phyloP scores from a whole-genome alignment of 495 filamentous ascomycete genomes.

The Tuber magnatum region DNA sequence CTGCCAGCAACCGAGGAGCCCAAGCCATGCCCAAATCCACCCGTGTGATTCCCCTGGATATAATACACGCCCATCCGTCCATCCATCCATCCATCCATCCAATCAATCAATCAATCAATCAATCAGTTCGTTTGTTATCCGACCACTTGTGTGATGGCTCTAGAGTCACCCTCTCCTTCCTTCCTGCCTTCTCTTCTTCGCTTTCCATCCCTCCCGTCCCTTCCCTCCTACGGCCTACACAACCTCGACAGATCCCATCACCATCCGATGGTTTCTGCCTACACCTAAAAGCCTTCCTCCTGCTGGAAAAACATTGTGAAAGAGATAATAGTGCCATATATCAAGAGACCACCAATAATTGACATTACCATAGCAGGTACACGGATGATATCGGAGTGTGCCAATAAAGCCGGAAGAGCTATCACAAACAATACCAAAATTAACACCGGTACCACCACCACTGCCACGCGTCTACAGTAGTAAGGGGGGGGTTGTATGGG shows the following conservation, averaged over 20 bases:
- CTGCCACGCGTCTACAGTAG: not conserved
- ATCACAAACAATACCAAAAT: slow-evolving; percentile 5
- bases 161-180: not conserved
- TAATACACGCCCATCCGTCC: not conserved
- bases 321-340: slow-evolving; percentile 95
- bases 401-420: slow-evolving; percentile 89
- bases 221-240: not conserved
- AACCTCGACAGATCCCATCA: not conserved
- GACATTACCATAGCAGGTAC: slow-evolving; percentile 92
- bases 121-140: no score
- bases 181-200: not conserved
- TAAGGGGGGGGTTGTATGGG: not conserved
- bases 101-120: no score
- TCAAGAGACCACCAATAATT: slow-evolving; percentile 81
- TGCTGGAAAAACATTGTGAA: slow-evolving; percentile 98
- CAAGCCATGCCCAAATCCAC: not conserved
- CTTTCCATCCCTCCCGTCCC: not conserved
- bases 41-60: not conserved
- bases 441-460: not conserved
- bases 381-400: slow-evolving; percentile 72
- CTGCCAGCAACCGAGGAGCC: not conserved
- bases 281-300: slow-evolving; percentile 68
- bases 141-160: not conserved
- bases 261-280: slow-evolving; percentile 35
- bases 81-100: not conserved